Percentiles rank a stretch among this genome's conserved stretches.
Conservation (phyloP, 192 early-diverging fungal genomes). For the Dimargaris cristalligena region DNA sequence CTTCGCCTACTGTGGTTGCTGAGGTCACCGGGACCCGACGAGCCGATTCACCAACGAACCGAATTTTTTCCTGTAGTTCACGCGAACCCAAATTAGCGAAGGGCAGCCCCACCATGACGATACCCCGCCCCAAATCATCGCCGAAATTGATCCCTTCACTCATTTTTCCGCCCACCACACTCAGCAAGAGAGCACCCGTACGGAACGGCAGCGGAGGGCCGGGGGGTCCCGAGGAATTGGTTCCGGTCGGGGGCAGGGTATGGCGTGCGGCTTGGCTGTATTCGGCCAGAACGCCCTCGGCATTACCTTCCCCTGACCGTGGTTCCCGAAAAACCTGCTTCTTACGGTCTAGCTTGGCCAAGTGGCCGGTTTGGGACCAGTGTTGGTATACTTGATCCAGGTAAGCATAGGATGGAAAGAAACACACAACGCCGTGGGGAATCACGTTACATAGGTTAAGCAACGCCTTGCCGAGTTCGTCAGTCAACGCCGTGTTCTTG, state of each 20-base stretch:
- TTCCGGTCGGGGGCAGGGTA: too few relatives aligned
- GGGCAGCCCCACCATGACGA: slow-evolving; percentile 80
- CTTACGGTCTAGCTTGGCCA: slow-evolving; percentile 30
- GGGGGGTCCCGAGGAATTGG: background rate
- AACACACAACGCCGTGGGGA: slow-evolving; percentile 73
- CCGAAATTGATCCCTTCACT: slow-evolving; percentile 90
- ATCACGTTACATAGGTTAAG: slow-evolving; percentile 53
- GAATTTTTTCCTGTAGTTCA: slow-evolving; percentile 59
- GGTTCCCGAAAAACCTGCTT: slow-evolving; percentile 70
- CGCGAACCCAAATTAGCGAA: slow-evolving; percentile 62
- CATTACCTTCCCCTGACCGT: slow-evolving; percentile 22
- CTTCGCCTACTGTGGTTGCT: too few relatives aligned
- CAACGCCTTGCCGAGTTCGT: slow-evolving; percentile 52
- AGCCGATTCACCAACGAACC: slow-evolving; percentile 28
- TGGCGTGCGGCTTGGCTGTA: slow-evolving; percentile 40
- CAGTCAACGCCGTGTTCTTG: slow-evolving; percentile 22
- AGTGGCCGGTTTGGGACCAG: slow-evolving; percentile 32
- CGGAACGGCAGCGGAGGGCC: slow-evolving; percentile 2
- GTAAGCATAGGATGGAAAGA: slow-evolving; percentile 69
- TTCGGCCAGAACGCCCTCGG: slow-evolving; percentile 37
- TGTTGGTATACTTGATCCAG: slow-evolving; percentile 38
- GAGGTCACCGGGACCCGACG: background rate
- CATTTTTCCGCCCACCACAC: slow-evolving; percentile 82
- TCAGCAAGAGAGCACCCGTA: slow-evolving; percentile 61
- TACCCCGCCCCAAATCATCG: slow-evolving; percentile 64